Conservation (phyloP, 805 yeast species). For the Komagataella pseudopastoris region DNA sequence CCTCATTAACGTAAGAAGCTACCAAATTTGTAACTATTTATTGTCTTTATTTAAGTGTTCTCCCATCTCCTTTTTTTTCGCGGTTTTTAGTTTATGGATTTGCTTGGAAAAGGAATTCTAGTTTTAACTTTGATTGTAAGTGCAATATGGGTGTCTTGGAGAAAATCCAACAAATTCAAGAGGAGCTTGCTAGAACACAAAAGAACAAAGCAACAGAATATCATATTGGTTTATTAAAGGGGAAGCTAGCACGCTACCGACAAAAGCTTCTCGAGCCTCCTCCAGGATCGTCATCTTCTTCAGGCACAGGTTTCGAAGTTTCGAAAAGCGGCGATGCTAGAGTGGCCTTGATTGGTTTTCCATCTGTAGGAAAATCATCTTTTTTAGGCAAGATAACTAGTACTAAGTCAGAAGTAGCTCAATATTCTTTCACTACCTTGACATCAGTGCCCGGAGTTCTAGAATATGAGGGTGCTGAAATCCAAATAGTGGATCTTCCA, state of each 20-base stretch:
- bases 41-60: too few relatives aligned
- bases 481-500: slow-evolving; percentile 94
- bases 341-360: slow-evolving; percentile 90
- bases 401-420: slow-evolving; percentile 90
- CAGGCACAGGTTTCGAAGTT: slow-evolving; percentile 84
- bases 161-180: slow-evolving; percentile 80
- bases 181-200: slow-evolving; percentile 89
- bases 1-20: not conserved
- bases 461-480: slow-evolving; percentile 92
- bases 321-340: slow-evolving; percentile 94
- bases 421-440: slow-evolving; percentile 88
- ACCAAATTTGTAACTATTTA: not conserved
- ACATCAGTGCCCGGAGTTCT: slow-evolving; percentile 95
- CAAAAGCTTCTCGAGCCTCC: slow-evolving; percentile 87
- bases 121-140: not conserved
- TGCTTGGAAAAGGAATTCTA: not conserved
- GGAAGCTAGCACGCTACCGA: slow-evolving; percentile 85
- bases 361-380: slow-evolving; percentile 95
- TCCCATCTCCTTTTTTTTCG: not conserved
- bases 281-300: slow-evolving; percentile 52
- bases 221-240: slow-evolving; percentile 87
- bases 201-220: slow-evolving; percentile 97
- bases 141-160: slow-evolving; percentile 25
- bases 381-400: slow-evolving; percentile 80
- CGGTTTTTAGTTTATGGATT: not conserved